Base-by-base conservation (phyloP, 768 basidiomycete species). In the Porpolomopsis calyptriformis region DNA sequence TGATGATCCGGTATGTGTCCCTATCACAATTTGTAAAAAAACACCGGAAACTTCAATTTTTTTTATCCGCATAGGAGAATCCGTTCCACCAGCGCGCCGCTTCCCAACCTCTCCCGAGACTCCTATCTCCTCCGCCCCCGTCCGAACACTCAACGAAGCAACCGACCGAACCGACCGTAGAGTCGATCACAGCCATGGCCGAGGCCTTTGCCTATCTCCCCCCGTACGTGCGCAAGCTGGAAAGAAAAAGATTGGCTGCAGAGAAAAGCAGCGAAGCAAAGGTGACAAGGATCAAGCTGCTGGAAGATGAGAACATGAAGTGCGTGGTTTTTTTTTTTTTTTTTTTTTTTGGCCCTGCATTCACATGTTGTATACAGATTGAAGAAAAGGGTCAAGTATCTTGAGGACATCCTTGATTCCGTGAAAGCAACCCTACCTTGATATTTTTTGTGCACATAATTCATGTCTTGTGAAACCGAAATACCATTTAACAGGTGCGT, bases 171-270 rank as follows among this genome's bases (percentile, higher is more conserved):
- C 35, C 50, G 19, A 41, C 57, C 14, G 58, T 55, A 22, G 63
- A 64, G 40, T 47, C 49, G 9, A 55, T 67, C 31, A 49, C 53
- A 2, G 49, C 48, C 1, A 49, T 55, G 12, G 27, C 61, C 1
- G 48, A 23, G 18, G 40, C 39, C 12, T 40, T 52, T 6, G 34
- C 51, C 4, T 39, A 26, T 20, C 41, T 64, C 0, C 46, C 50
- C 34, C 54, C 57, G 7, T 64, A 68, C 40, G 57, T 73, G 34
- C 49, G 49, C 26, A 63, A 60, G 43, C 60, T 74, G 29, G 70
- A 75, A 49, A 60, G 66, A 29, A 65, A 64, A 45, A 49, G 58
- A 8, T 52, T 52, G 7, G 67, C 70, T 18, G 57, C 65, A 39
- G 62, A 62, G 36, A 60, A 64, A 36, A 60, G 64, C 20, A 64